phyloP scores from a whole-genome alignment of 2,329 filamentous ascomycete genomes.

The Metarhizium album region DNA sequence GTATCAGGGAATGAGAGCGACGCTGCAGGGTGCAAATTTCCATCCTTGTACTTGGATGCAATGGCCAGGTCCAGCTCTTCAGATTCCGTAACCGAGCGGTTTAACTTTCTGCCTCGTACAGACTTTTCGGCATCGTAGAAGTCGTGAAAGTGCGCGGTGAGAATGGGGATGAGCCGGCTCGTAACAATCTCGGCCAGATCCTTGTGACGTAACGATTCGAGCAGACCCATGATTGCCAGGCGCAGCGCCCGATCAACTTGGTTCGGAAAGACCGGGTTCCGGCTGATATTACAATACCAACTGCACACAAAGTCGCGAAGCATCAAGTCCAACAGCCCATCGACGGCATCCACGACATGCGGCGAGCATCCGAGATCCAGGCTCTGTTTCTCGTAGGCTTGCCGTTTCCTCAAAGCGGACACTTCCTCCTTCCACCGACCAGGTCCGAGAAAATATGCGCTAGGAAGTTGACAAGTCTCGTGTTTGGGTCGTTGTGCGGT shows the following conservation, averaged over 20 bases:
- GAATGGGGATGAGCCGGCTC: slow-evolving; percentile 71
- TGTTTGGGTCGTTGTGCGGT: slow-evolving; percentile 38
- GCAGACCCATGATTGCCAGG: slow-evolving; percentile 57
- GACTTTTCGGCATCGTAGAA: slow-evolving; percentile 83
- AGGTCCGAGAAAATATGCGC: slow-evolving; percentile 49
- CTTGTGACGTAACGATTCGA: slow-evolving; percentile 59
- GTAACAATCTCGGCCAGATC: slow-evolving; percentile 80
- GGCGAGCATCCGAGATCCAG: slow-evolving; percentile 63
- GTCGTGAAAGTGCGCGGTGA: slow-evolving; percentile 81
- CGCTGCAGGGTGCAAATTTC: slow-evolving; percentile 78
- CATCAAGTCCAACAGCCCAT: slow-evolving; percentile 66
- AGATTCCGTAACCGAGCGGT: slow-evolving; percentile 84
- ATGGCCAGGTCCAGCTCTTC: slow-evolving; percentile 94
- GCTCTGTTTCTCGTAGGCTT: slow-evolving; percentile 55
- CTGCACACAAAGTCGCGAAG: slow-evolving; percentile 74
- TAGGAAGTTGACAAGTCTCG: slow-evolving; percentile 30
- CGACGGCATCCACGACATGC: slow-evolving; percentile 68
- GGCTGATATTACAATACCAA: slow-evolving; percentile 85
- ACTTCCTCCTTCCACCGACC: slow-evolving; percentile 61
- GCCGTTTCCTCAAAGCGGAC: slow-evolving; percentile 51
- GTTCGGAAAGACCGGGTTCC: slow-evolving; percentile 67
- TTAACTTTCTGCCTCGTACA: slow-evolving; percentile 79
- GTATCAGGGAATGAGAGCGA: slow-evolving; percentile 74
- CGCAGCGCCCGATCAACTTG: slow-evolving; percentile 78
- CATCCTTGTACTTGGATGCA: slow-evolving; percentile 84